Evolutionary conservation across 179 eudicot genomes (phyloP).

Genomic region (Camellia oleifera): DNA sequence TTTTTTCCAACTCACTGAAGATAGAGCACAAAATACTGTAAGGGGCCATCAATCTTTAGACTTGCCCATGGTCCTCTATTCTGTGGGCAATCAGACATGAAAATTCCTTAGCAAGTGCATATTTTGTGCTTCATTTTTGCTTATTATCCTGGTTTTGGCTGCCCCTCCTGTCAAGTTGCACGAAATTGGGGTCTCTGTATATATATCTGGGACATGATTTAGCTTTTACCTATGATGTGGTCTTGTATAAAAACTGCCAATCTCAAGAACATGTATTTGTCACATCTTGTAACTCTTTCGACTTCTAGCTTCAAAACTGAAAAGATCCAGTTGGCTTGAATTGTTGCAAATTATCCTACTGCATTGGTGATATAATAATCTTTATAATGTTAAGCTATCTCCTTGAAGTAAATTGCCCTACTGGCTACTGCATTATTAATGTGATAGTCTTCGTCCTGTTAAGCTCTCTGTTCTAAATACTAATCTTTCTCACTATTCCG

Average conservation of each 20-base stretch:
- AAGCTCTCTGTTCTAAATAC: neutral
- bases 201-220: neutral
- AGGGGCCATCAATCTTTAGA: neutral
- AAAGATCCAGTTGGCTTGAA: neutral
- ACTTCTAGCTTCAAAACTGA: neutral
- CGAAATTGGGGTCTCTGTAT: neutral
- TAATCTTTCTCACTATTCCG: neutral
- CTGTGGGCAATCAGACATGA: neutral
- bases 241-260: neutral
- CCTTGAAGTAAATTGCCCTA: neutral
- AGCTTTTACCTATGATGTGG: neutral
- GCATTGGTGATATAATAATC: neutral
- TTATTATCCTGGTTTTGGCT: neutral
- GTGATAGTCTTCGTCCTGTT: neutral
- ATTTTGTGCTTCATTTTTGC: neutral
- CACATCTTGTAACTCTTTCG: neutral
- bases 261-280: slow-evolving; percentile 3
- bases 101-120: neutral
- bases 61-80: neutral
- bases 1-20: too few species aligned
- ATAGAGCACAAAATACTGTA: too few species aligned
- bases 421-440: neutral
- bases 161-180: neutral
- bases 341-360: neutral
- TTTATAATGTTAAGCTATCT: neutral